These are phyloP conservation scores for Simmondsia chinensis DNA, from an alignment of 148 eudicot genomes.

Conservation along the genomic window DNA sequence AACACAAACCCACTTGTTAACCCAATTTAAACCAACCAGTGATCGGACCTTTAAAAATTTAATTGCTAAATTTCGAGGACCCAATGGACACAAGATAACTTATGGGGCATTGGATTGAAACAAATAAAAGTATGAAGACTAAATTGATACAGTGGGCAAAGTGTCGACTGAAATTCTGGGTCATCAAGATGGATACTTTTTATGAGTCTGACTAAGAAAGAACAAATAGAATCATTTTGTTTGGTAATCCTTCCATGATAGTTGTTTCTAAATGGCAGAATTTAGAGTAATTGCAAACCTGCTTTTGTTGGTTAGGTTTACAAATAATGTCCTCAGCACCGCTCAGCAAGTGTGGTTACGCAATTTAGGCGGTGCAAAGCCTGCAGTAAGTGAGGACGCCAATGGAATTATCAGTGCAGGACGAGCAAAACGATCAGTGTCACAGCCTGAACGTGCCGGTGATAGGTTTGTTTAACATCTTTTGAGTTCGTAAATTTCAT, in stretches of 20 bases:
- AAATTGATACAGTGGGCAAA: too few relatives aligned
- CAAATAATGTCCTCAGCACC: constrained; percentile 92
- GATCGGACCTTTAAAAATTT: too few relatives aligned
- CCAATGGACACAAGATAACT: too few relatives aligned
- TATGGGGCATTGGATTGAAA: too few relatives aligned
- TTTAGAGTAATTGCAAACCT: background rate
- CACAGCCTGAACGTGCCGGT: constrained; percentile 45
- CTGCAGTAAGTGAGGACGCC: constrained; percentile 68
- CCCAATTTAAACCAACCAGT: too few relatives aligned
- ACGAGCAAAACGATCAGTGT: constrained; percentile 62
- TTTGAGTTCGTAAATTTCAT: background rate
- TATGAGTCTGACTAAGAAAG: too few relatives aligned
- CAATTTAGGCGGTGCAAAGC: constrained; percentile 87
- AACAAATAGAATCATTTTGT: too few relatives aligned
- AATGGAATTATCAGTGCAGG: constrained; percentile 88
- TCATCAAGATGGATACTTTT: too few relatives aligned
- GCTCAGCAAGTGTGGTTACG: constrained; percentile 96
- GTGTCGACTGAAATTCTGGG: too few relatives aligned
- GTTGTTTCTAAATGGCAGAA: background rate
- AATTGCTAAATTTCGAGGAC: too few relatives aligned
- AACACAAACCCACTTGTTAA: too few relatives aligned
- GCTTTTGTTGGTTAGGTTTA: constrained; percentile 47
- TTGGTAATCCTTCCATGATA: background rate
- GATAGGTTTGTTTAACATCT: constrained; percentile 63
- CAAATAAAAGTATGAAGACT: too few relatives aligned